Conservation (phyloP, 768 basidiomycete genomes). For the Leucocoprinus sp. region DNA sequence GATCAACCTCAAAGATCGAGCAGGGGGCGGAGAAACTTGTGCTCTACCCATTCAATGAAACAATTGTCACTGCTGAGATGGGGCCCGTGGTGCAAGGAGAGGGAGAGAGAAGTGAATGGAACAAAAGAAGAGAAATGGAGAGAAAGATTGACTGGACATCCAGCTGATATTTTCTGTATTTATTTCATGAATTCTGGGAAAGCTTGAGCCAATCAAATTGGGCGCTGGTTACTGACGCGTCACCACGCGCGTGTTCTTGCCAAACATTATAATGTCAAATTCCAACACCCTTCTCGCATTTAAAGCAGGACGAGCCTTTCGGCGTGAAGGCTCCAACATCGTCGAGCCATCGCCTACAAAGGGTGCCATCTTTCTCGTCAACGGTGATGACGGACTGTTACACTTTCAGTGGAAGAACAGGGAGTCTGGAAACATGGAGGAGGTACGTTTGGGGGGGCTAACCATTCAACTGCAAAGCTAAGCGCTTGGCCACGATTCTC, state of each 20-base stretch:
- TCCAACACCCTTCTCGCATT: conserved; percentile 42
- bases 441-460: conserved; percentile 35
- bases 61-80: too few relatives aligned
- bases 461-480: too few relatives aligned
- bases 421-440: conserved; percentile 48
- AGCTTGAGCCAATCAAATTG: conserved; percentile 11
- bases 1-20: too few relatives aligned
- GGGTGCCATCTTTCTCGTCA: conserved; percentile 62
- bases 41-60: too few relatives aligned
- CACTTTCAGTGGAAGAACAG: conserved; percentile 80
- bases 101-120: too few relatives aligned
- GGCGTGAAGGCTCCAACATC: conserved; percentile 56
- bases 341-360: conserved; percentile 64
- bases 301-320: conserved; percentile 70
- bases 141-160: too few relatives aligned
- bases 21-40: too few relatives aligned
- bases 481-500: conserved; percentile 2
- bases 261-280: conserved; percentile 19
- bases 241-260: conserved; percentile 17
- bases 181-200: too few relatives aligned
- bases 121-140: too few relatives aligned
- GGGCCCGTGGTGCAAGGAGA: too few relatives aligned
- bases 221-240: conserved; percentile 38
- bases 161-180: too few relatives aligned
- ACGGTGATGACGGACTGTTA: conserved; percentile 66